Conservation (phyloP, 2,329 filamentous ascomycete genomes). For the Aspergillus sp. region DNA sequence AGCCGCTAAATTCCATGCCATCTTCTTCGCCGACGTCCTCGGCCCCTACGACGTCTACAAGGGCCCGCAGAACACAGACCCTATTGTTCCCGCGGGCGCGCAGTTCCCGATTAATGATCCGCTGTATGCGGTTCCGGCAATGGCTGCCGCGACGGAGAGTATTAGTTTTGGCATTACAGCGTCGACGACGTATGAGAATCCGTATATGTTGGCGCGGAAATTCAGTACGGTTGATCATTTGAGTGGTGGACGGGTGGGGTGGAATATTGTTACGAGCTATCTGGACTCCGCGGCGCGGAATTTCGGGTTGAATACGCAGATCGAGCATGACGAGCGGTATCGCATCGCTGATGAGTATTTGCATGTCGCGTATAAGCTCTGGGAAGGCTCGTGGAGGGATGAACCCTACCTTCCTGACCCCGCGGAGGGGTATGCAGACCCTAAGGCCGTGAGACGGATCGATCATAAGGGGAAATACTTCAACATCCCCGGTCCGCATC, state of each 20-base stretch:
- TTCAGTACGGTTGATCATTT: conserved; percentile 51
- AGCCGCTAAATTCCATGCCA: conserved; percentile 44
- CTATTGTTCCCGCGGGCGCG: conserved; percentile 33
- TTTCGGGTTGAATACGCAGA: conserved; percentile 39
- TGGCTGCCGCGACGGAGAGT: conserved; percentile 42
- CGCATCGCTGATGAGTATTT: conserved; percentile 44
- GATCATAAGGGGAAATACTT: conserved; percentile 38
- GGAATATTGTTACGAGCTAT: conserved; percentile 49
- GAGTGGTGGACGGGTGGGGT: conserved; percentile 45
- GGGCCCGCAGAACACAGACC: conserved; percentile 32
- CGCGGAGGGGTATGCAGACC: conserved; percentile 25
- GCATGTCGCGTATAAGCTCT: conserved; percentile 43
- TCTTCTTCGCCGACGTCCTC: conserved; percentile 47
- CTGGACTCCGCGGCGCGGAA: conserved; percentile 44
- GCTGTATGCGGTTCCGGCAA: conserved; percentile 37
- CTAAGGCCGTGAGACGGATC: conserved; percentile 30
- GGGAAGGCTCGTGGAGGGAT: conserved; percentile 48
- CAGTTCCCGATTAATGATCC: conserved; percentile 42
- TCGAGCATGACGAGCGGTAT: conserved; percentile 47
- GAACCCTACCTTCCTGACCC: conserved; percentile 20
- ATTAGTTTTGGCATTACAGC: conserved; percentile 49
- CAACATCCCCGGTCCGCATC: conserved; percentile 38
- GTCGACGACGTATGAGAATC: conserved; percentile 49
- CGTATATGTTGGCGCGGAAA: conserved; percentile 49
- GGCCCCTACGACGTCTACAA: conserved; percentile 44